Conservation (phyloP, 352 stramenopile species). For the Globisporangium heterothallicum region DNA sequence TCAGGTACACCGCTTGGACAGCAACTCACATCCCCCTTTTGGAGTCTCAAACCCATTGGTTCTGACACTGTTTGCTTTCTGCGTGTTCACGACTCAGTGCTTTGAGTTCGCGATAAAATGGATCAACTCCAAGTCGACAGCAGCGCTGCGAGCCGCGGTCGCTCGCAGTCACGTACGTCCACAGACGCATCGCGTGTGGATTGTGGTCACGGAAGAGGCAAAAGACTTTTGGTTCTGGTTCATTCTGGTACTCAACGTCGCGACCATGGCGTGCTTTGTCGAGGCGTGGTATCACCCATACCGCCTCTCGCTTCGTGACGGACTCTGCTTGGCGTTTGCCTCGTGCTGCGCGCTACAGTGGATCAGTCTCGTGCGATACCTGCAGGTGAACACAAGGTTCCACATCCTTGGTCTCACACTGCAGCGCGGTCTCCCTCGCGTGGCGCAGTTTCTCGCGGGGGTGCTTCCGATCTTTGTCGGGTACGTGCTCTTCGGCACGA, state of each 20-base stretch:
- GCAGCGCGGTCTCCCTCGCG: slow-evolving; percentile 52
- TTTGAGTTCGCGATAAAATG: slow-evolving; percentile 45
- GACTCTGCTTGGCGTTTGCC: slow-evolving; percentile 55
- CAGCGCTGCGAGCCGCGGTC: slow-evolving; percentile 12
- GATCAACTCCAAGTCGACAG: slow-evolving; percentile 16
- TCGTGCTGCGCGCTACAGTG: slow-evolving; percentile 69
- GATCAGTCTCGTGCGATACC: slow-evolving; percentile 67
- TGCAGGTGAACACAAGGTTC: slow-evolving; percentile 63
- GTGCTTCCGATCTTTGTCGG: slow-evolving; percentile 80
- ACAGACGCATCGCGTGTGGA: not conserved
- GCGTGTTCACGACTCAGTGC: no score
- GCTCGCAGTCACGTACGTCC: not conserved
- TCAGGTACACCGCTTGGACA: slow-evolving; percentile 27
- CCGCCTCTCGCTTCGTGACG: slow-evolving; percentile 44
- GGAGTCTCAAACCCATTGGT: no score
- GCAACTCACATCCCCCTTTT: no score
- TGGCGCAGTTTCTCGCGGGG: slow-evolving; percentile 77
- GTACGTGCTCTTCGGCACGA: slow-evolving; percentile 80
- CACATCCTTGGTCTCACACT: slow-evolving; percentile 79
- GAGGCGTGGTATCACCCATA: slow-evolving; percentile 52
- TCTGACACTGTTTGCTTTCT: no score
- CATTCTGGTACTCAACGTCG: slow-evolving; percentile 42
- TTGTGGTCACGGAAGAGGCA: slow-evolving; percentile 13
- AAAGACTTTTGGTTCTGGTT: slow-evolving; percentile 71
- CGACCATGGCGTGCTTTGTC: slow-evolving; percentile 44